phyloP scores from a whole-genome alignment of 176 grass and related monocot species.

The Avena sativa region DNA sequence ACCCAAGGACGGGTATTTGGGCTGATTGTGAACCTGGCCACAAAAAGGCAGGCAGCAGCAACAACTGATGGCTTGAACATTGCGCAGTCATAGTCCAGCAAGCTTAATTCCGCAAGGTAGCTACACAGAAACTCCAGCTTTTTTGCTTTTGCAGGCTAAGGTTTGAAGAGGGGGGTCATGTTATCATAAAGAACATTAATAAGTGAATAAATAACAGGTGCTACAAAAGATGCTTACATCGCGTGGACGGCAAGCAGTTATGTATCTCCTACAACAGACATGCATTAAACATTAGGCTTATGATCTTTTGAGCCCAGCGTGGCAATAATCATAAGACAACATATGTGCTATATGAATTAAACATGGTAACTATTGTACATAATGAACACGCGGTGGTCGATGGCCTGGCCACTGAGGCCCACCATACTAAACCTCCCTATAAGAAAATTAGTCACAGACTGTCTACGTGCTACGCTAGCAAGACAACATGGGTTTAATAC shows the following conservation, averaged over 20 bases:
- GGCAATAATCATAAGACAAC: not conserved
- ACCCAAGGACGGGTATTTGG: constrained; percentile 59
- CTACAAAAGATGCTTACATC: constrained; percentile 48
- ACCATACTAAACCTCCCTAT: not conserved
- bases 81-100: constrained; percentile 54
- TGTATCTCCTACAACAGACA: constrained; percentile 26
- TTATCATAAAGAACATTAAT: not conserved
- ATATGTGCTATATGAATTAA: not conserved
- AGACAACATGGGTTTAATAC: not conserved
- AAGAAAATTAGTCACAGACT: constrained; percentile 23
- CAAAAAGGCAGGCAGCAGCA: constrained; percentile 65
- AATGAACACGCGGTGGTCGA: not conserved
- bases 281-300: not conserved
- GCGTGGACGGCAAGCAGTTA: constrained; percentile 12
- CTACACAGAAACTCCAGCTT: constrained; percentile 51
- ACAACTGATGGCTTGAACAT: constrained; percentile 58
- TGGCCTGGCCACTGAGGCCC: not conserved
- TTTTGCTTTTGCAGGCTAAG: constrained; percentile 3
- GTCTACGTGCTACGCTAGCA: not conserved
- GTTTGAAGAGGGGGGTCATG: not conserved
- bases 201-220: not conserved
- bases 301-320: not conserved
- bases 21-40: constrained; percentile 59
- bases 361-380: constrained; percentile 5
- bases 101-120: constrained; percentile 76